Conservation (phyloP, 148 eudicot species). For the Rhododendron ferrugineum region DNA sequence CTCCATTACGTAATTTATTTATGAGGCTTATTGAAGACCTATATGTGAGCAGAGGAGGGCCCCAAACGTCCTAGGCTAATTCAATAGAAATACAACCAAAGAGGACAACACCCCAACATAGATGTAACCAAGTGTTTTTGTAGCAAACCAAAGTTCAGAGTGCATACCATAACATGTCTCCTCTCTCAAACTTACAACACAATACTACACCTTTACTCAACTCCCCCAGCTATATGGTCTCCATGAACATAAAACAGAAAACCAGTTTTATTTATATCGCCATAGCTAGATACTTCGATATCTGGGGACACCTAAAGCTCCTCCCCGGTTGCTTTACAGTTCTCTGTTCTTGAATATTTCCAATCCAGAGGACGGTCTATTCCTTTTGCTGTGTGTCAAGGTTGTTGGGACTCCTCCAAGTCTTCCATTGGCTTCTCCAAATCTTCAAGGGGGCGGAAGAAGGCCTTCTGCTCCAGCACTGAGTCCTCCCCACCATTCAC, state of each 20-base stretch:
- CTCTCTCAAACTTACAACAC: not conserved
- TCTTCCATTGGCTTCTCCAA: constrained; percentile 46
- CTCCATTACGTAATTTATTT: too few species aligned
- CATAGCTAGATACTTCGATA: not conserved
- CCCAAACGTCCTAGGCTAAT: not conserved
- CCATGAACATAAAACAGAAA: not conserved
- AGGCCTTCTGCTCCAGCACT: constrained; percentile 74
- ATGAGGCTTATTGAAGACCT: too few species aligned
- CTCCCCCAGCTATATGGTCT: not conserved
- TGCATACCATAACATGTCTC: not conserved
- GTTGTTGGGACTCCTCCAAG: not conserved
- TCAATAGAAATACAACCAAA: not conserved
- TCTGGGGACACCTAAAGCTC: not conserved
- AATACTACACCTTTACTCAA: not conserved
- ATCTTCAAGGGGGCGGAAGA: constrained; percentile 75
- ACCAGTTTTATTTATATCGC: not conserved
- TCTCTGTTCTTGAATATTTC: not conserved
- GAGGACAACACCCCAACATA: not conserved
- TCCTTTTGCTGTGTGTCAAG: not conserved
- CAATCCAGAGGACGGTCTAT: not conserved
- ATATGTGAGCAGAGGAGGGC: not conserved
- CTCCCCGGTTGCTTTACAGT: not conserved
- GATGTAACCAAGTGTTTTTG: not conserved
- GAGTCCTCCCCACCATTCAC: constrained; percentile 36
- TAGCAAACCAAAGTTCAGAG: not conserved